Evolutionary conservation across 1,139 yeast genomes (phyloP).

Genomic region (Blastobotrys malaysiensis): DNA sequence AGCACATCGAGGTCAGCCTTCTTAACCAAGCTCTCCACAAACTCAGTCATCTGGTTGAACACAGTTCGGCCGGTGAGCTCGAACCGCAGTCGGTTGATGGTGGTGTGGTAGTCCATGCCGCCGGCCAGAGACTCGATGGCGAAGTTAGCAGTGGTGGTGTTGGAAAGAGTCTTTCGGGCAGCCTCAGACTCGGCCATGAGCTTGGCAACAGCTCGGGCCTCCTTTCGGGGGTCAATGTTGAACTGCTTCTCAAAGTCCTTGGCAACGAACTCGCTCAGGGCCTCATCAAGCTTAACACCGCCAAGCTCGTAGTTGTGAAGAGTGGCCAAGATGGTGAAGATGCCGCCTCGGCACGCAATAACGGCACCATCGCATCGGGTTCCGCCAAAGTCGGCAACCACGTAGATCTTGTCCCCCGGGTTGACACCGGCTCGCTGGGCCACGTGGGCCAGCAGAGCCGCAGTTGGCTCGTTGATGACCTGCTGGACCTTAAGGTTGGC

Average conservation of each 20-base stretch:
- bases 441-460: conserved; percentile 81
- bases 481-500: conserved; percentile 82
- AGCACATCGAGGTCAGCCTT: conserved; percentile 83
- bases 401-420: conserved; percentile 74
- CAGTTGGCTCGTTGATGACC: conserved; percentile 86
- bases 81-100: conserved; percentile 89
- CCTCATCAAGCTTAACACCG: conserved; percentile 79
- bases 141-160: conserved; percentile 82
- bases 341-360: conserved; percentile 88
- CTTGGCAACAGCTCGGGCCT: conserved; percentile 83
- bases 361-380: conserved; percentile 95
- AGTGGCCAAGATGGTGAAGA: conserved; percentile 82
- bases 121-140: conserved; percentile 94
- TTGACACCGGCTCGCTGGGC: conserved; percentile 36
- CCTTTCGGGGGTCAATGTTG: conserved; percentile 73
- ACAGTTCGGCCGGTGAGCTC: conserved; percentile 83
- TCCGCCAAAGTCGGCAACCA: conserved; percentile 97
- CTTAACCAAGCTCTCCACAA: conserved; percentile 66
- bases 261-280: conserved; percentile 77
- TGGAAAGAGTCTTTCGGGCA: conserved; percentile 88
- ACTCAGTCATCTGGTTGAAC: conserved; percentile 66
- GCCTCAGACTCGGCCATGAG: conserved; percentile 76
- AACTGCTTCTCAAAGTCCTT: conserved; percentile 90
- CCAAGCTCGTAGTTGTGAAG: conserved; percentile 80
- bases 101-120: conserved; percentile 88